A percentile compares a stretch with the other conserved stretches of the same genome.
Conservation (phyloP, 805 yeast species). For the Lachancea mirantina region DNA sequence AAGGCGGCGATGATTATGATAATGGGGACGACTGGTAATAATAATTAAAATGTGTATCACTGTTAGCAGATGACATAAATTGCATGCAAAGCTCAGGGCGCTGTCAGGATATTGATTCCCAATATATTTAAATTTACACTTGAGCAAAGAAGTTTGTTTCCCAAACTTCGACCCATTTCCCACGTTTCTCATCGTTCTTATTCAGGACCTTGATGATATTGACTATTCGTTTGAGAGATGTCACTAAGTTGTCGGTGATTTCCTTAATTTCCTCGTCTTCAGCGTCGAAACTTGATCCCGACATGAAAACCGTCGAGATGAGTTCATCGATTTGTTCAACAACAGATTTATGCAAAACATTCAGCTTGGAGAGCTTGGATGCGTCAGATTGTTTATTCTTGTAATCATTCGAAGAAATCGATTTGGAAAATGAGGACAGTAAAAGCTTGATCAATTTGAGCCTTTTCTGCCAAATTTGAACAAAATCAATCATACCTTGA, state of each 20-base stretch:
- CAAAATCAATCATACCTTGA: constrained; percentile 31
- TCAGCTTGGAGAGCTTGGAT: constrained; percentile 40
- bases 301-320: constrained; percentile 47
- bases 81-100: too few relatives aligned
- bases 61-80: neutral
- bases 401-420: constrained; percentile 40
- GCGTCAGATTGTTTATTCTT: constrained; percentile 29
- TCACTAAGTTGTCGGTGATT: constrained; percentile 21
- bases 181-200: constrained; percentile 42
- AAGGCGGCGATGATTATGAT: constrained; percentile 84
- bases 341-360: constrained; percentile 36
- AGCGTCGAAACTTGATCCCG: constrained; percentile 28
- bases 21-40: constrained; percentile 69
- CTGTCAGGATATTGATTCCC: neutral
- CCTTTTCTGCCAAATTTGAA: constrained; percentile 40
- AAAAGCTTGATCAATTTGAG: constrained; percentile 49
- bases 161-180: constrained; percentile 32
- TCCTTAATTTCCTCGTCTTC: constrained; percentile 31
- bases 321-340: constrained; percentile 50
- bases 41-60: neutral
- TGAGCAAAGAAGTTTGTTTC: constrained; percentile 23
- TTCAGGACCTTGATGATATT: constrained; percentile 41
- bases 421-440: constrained; percentile 49
- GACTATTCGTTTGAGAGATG: constrained; percentile 26
- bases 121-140: neutral